Evolutionary conservation across 176 grass and related monocot species (phyloP).

Genomic region (Elaeis guineensis): DNA sequence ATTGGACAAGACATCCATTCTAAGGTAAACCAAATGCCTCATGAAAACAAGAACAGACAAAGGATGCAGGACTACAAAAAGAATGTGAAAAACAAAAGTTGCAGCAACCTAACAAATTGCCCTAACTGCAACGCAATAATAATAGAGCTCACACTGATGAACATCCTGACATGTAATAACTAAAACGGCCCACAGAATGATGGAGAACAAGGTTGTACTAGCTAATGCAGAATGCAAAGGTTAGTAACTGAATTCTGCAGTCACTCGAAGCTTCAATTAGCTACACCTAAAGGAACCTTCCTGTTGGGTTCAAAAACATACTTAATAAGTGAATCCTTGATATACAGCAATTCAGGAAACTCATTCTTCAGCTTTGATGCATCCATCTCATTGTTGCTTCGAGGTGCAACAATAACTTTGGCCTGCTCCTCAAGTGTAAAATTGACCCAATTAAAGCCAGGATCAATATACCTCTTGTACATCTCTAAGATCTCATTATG

Average conservation of each 20-base stretch:
- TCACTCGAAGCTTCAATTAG: conserved; percentile 13
- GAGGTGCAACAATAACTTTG: conserved; percentile 61
- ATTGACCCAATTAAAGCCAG: conserved; percentile 61
- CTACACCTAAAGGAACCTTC: conserved; percentile 34
- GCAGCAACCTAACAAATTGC: conserved; percentile 20
- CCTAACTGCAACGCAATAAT: conserved; percentile 19
- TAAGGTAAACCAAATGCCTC: conserved; percentile 16
- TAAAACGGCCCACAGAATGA: too few relatives aligned
- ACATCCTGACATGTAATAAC: background rate
- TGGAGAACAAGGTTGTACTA: too few relatives aligned
- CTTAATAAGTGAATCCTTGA: conserved; percentile 69
- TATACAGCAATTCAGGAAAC: conserved; percentile 60
- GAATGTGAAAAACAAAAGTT: conserved; percentile 11
- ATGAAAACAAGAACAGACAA: too few relatives aligned
- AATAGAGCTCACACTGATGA: conserved; percentile 1
- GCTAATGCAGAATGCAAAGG: too few relatives aligned
- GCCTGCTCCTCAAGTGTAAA: conserved; percentile 74
- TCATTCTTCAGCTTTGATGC: conserved; percentile 54
- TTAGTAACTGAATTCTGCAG: too few relatives aligned
- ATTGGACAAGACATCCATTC: conserved; percentile 11
- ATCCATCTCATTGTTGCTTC: conserved; percentile 83
- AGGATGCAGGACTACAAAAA: conserved; percentile 5
- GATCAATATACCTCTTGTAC: conserved; percentile 52
- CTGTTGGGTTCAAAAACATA: conserved; percentile 75
- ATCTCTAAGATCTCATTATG: conserved; percentile 81